Conservation (phyloP, 345 rosid genomes). For the Adansonia digitata region DNA sequence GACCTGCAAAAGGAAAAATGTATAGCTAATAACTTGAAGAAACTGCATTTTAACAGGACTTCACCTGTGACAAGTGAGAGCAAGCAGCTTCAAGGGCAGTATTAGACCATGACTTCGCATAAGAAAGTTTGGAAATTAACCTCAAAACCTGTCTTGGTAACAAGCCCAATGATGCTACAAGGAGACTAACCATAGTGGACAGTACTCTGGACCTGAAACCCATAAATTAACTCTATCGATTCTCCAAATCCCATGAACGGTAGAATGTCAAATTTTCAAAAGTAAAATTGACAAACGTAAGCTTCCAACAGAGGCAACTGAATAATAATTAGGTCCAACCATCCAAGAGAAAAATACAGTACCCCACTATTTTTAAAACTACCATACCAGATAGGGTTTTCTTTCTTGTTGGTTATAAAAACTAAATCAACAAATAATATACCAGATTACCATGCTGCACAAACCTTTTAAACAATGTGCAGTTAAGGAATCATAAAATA, state of each 20-base stretch:
- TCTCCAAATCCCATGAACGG: conserved; percentile 1
- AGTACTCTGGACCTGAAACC: conserved; percentile 61
- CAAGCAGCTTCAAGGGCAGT: conserved; percentile 60
- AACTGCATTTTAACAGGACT: conserved; percentile 4
- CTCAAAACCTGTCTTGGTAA: conserved; percentile 46
- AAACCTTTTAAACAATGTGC: not conserved
- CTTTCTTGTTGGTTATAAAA: not conserved
- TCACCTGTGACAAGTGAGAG: conserved; percentile 67
- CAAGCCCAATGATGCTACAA: conserved; percentile 48
- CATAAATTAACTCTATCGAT: conserved; percentile 8
- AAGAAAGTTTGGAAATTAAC: conserved; percentile 36
- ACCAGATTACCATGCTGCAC: not conserved
- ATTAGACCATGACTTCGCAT: conserved; percentile 69
- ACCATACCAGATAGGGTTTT: not conserved
- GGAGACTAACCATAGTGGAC: conserved; percentile 41
- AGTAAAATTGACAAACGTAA: not conserved
- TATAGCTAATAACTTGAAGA: not conserved
- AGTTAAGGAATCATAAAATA: not conserved
- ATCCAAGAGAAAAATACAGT: not conserved
- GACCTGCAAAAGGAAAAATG: not conserved
- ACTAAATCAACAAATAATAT: not conserved
- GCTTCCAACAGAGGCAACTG: not conserved
- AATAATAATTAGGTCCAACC: not conserved
- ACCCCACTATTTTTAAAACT: not conserved
- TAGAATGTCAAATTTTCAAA: not conserved